Percentiles rank a stretch among this genome's conserved stretches.
These are phyloP conservation scores for Aureobasidium pullulans DNA, from an alignment of 2,329 filamentous ascomycete genomes.

Conservation along the genomic window DNA sequence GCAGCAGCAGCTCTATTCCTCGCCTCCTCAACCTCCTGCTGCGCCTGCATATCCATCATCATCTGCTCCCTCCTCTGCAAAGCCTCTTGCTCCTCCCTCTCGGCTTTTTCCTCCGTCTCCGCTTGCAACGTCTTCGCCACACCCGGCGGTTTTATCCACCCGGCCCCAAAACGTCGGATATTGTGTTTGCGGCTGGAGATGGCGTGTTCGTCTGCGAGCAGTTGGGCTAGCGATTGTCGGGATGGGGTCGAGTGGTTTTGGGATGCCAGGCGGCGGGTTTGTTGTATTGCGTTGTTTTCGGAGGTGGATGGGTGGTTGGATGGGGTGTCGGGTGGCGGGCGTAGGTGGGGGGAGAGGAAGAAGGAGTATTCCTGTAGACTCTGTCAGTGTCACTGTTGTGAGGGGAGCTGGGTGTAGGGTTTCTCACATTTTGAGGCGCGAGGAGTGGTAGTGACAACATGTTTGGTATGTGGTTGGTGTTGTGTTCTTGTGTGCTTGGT, in stretches of 20 bases:
- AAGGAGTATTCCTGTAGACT: slow-evolving; percentile 13
- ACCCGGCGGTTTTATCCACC: slow-evolving; percentile 86
- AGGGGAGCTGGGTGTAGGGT: neutral
- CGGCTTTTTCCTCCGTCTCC: slow-evolving; percentile 78
- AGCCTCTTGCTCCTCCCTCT: slow-evolving; percentile 78
- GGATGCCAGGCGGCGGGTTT: slow-evolving; percentile 15
- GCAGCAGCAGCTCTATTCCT: slow-evolving; percentile 26
- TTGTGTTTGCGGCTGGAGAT: slow-evolving; percentile 71
- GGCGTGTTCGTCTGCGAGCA: slow-evolving; percentile 69
- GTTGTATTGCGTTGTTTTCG: neutral
- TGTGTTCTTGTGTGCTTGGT: neutral
- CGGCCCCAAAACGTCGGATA: slow-evolving; percentile 77
- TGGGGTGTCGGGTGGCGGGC: neutral
- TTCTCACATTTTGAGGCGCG: slow-evolving; percentile 60
- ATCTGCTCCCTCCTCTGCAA: slow-evolving; percentile 63
- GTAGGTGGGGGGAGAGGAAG: slow-evolving; percentile 14
- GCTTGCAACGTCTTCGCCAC: slow-evolving; percentile 85
- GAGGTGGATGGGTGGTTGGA: neutral
- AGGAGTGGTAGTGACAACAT: slow-evolving; percentile 53
- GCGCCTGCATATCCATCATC: slow-evolving; percentile 62
- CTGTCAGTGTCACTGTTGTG: neutral
- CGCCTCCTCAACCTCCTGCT: slow-evolving; percentile 52
- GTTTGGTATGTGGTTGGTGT: neutral
- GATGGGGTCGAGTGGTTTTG: slow-evolving; percentile 29
- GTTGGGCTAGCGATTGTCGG: slow-evolving; percentile 57